Conservation (phyloP, 306 rosid species). For the Quercus gilva region DNA sequence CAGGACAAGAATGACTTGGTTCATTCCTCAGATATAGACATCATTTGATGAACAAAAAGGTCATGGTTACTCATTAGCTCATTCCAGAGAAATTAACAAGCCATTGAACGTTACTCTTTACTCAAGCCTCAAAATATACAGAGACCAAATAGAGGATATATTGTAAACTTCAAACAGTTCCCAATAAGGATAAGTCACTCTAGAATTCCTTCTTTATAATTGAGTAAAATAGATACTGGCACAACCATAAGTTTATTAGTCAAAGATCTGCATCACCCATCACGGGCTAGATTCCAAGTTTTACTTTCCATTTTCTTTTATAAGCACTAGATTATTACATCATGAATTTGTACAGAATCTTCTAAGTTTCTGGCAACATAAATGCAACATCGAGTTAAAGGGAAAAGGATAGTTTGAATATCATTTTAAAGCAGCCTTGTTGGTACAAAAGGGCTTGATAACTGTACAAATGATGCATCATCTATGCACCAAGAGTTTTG, state of each 20-base stretch:
- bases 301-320: not conserved
- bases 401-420: not conserved
- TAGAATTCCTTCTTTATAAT: not conserved
- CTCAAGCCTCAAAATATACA: constrained; percentile 5
- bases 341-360: not conserved
- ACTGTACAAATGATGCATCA: not conserved
- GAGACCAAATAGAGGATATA: not conserved
- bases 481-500: not conserved
- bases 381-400: not conserved
- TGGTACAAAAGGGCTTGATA: not conserved
- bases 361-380: not conserved
- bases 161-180: constrained; percentile 5
- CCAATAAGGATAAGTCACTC: not conserved
- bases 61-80: not conserved
- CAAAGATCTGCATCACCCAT: not conserved
- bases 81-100: constrained; percentile 6
- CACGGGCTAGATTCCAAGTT: not conserved
- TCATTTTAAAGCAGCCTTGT: not conserved
- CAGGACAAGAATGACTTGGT: constrained; percentile 11
- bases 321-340: not conserved
- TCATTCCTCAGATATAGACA: not conserved
- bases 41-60: constrained; percentile 5
- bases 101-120: constrained; percentile 2
- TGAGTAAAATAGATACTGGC: not conserved
- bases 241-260: not conserved